phyloP scores from a whole-genome alignment of 768 basidiomycete genomes.

The Solioccasus polychromus region DNA sequence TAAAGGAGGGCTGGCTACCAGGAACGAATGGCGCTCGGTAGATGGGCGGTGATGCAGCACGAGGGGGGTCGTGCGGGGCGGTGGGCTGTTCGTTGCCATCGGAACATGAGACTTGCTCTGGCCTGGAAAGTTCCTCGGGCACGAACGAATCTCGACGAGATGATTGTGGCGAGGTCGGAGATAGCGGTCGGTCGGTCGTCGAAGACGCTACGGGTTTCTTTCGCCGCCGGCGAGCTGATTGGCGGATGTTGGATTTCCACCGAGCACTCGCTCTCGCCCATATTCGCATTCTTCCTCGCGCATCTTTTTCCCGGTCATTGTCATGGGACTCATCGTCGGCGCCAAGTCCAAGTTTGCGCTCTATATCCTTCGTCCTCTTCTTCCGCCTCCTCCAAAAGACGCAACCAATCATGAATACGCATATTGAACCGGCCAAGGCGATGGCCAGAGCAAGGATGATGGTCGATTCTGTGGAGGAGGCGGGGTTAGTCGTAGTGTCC shows the following conservation, averaged over 20 bases:
- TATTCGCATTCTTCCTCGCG: constrained; percentile 50
- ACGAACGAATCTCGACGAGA: constrained; percentile 31
- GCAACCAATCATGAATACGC: constrained; percentile 57
- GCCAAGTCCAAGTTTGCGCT: constrained; percentile 39
- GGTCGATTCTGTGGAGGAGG: constrained; percentile 36
- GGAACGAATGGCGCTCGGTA: constrained; percentile 38
- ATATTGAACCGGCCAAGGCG: constrained; percentile 58
- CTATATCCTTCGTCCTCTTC: constrained; percentile 45
- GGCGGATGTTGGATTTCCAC: constrained; percentile 64
- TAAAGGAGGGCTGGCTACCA: not conserved
- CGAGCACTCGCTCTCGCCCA: constrained; percentile 66
- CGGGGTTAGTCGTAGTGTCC: constrained; percentile 27
- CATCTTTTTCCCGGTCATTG: constrained; percentile 42
- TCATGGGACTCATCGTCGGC: constrained; percentile 28
- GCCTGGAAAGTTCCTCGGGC: constrained; percentile 7
- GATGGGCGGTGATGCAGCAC: constrained; percentile 40
- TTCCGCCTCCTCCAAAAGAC: constrained; percentile 54
- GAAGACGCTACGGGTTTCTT: constrained; percentile 10
- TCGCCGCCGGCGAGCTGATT: constrained; percentile 58
- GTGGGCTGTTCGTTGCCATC: not conserved
- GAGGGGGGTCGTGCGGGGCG: constrained; percentile 10
- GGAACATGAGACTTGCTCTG: not conserved
- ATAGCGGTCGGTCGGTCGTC: constrained; percentile 12
- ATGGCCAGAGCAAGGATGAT: constrained; percentile 59
- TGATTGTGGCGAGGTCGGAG: constrained; percentile 17